A percentile compares a stretch with the other conserved stretches of the same genome.
Conservation (phyloP, 805 yeast species). For the Grigorovia transvaalensis region DNA sequence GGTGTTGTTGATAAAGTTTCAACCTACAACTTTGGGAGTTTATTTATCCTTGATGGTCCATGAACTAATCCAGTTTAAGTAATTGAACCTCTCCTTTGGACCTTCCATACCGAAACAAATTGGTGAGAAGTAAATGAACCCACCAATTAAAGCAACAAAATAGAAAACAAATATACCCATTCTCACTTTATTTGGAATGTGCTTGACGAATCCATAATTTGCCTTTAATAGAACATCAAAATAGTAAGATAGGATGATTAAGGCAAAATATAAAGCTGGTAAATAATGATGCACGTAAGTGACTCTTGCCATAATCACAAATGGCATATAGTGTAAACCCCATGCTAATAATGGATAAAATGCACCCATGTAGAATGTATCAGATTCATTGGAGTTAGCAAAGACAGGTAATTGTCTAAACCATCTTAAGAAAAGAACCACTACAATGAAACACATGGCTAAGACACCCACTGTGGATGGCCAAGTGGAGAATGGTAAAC, state of each 20-base stretch:
- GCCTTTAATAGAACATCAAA: slow-evolving; percentile 35
- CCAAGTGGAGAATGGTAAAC: slow-evolving; percentile 75
- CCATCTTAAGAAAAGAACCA: slow-evolving; percentile 42
- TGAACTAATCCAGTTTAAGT: slow-evolving; percentile 38
- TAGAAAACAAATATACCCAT: slow-evolving; percentile 33
- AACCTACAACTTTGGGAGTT: too few species aligned
- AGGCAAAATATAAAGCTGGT: slow-evolving; percentile 86
- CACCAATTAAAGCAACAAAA: slow-evolving; percentile 36
- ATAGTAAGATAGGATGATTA: slow-evolving; percentile 45
- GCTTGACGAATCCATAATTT: slow-evolving; percentile 1
- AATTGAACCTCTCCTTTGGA: slow-evolving; percentile 30
- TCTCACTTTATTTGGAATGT: slow-evolving; percentile 16
- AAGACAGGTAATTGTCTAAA: slow-evolving; percentile 59
- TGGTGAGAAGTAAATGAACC: slow-evolving; percentile 52
- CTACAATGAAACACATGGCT: slow-evolving; percentile 38
- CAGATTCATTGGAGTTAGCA: slow-evolving; percentile 31
- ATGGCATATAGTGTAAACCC: slow-evolving; percentile 83
- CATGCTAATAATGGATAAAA: slow-evolving; percentile 79
- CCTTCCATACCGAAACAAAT: slow-evolving; percentile 62
- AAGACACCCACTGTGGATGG: slow-evolving; percentile 54
- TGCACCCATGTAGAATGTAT: slow-evolving; percentile 56
- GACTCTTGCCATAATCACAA: slow-evolving; percentile 90
- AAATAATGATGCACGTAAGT: slow-evolving; percentile 94
- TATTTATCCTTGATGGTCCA: slow-evolving; percentile 34
- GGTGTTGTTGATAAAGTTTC: neutral